Evolutionary conservation across 2,329 filamentous ascomycete species (phyloP), one percentile per base, ranked within the genome.

Genomic region (Pseudogymnoascus sp.): DNA sequence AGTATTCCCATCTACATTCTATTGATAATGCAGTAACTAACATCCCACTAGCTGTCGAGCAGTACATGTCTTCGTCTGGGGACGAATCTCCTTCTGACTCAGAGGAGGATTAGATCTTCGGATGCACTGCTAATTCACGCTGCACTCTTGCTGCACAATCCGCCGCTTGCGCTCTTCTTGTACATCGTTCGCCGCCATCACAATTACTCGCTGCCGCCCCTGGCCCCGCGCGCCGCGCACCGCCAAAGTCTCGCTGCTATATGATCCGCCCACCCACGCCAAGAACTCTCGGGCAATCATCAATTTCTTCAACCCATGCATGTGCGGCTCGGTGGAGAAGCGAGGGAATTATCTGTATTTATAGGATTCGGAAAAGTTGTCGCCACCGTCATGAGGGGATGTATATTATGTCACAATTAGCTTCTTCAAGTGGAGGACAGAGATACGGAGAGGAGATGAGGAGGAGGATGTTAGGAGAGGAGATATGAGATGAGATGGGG

Each of bases 1-100:
- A 68, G 69, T 67, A 62, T n/a, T 23, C 60, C 31, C 40, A 21
- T 50, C 11, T 25, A 8, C 44, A 6, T 50, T 21, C 23, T 47
- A 16, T 60, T 3, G 16, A 33, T 35, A 38, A 56, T 50, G 8
- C 62, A 60, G 33, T 16, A 47, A 35, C 68, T 69, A 63, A 69
- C 47, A 10, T n/a, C 25, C 60, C 11, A 35, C 38, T 56, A 71
- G 69, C 69, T 64, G 67, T 71, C 38, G 69, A 73, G 61, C 71
- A 75, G 64, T 66, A 66, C 37, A 67, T 70, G 42, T 79, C 80
- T 53, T 79, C 79, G 42, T 82, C 80, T 68, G 81, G 81, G 25
- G 81, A 83, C 66, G 80, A 82, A 63, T 76, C 77, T 67, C 74
- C 69, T 59, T 79, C 77, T 66, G 82, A 80, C 68, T 84, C 82